Conservation (phyloP, 169 alveolate genomes). For the Fabrea salina region DNA sequence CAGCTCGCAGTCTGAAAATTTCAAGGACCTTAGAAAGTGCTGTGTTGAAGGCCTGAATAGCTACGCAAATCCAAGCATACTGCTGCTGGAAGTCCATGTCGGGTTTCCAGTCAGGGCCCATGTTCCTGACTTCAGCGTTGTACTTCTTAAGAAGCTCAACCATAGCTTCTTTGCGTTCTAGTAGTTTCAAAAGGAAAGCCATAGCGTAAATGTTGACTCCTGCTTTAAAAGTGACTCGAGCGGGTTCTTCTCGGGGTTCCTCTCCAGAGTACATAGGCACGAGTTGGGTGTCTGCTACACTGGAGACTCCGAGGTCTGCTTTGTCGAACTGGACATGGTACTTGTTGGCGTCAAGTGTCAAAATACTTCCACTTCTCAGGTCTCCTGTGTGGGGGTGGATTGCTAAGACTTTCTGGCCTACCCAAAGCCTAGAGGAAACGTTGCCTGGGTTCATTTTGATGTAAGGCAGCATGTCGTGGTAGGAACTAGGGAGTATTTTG, state of each 20-base stretch:
- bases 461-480: conserved; percentile 34
- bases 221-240: conserved; percentile 9
- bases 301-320: conserved; percentile 53
- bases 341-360: conserved; percentile 40
- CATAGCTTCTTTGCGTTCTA: conserved; percentile 29
- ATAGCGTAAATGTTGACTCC: conserved; percentile 35
- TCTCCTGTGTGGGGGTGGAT: conserved; percentile 53
- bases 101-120: background rate
- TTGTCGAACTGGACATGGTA: conserved; percentile 55
- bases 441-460: conserved; percentile 34
- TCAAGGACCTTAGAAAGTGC: conserved; percentile 12
- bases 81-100: conserved; percentile 29
- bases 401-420: conserved; percentile 59
- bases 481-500: conserved; percentile 31
- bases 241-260: conserved; percentile 6
- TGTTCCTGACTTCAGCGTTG: background rate
- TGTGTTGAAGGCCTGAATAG: conserved; percentile 27
- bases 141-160: conserved; percentile 14
- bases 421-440: conserved; percentile 38
- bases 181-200: conserved; percentile 24
- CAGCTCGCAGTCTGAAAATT: conserved; percentile 2
- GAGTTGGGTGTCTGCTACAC: conserved; percentile 32
- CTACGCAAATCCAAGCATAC: conserved; percentile 35
- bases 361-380: conserved; percentile 46
- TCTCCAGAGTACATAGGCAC: conserved; percentile 41